Conservation (phyloP, 768 basidiomycete species). For the Macrocybe gigantea region DNA sequence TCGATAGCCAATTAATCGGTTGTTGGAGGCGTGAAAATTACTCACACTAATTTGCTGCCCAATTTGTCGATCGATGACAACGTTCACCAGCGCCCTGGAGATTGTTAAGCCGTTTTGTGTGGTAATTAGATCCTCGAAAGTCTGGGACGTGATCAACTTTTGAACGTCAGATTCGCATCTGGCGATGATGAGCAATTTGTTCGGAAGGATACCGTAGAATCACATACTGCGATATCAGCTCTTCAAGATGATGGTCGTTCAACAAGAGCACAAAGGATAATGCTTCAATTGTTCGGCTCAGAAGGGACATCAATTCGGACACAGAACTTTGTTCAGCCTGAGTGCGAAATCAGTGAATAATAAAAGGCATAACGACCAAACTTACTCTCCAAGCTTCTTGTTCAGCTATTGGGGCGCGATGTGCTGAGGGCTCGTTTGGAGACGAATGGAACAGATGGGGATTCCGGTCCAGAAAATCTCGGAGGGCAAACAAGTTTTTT, state of each 20-base stretch:
- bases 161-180: conserved; percentile 76
- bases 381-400: conserved; percentile 88
- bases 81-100: conserved; percentile 86
- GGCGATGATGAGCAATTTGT: conserved; percentile 2
- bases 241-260: conserved; percentile 85
- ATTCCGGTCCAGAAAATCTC: conserved; percentile 74
- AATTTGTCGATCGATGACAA: conserved; percentile 97
- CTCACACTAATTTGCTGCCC: conserved; percentile 91
- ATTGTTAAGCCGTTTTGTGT: conserved; percentile 80
- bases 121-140: conserved; percentile 85
- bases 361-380: conserved; percentile 7
- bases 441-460: conserved; percentile 81
- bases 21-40: conserved; percentile 8
- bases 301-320: conserved; percentile 65
- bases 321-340: conserved; percentile 82
- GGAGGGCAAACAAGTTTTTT: conserved; percentile 72
- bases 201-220: neutral
- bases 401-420: conserved; percentile 55
- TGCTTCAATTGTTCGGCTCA: conserved; percentile 87
- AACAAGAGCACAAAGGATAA: conserved; percentile 90
- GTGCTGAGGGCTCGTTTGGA: conserved; percentile 60
- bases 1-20: conserved; percentile 1
- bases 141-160: conserved; percentile 59
- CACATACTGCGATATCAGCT: conserved; percentile 75
- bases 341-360: neutral